Conservation (phyloP, 805 yeast genomes). For the Millerozyma acaciae region DNA sequence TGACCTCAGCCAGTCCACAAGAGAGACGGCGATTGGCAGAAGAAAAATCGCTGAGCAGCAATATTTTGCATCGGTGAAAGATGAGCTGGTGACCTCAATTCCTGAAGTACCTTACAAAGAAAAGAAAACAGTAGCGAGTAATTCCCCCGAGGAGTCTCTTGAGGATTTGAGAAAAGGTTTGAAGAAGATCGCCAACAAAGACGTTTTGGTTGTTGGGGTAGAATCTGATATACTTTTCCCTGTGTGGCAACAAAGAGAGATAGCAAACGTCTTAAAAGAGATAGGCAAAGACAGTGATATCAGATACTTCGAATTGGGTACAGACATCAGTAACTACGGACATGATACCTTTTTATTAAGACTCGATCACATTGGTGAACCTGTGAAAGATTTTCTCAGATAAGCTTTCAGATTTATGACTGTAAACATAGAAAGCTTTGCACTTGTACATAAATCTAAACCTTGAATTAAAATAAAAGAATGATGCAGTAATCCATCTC, state of each 20-base stretch:
- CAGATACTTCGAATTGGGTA: constrained; percentile 69
- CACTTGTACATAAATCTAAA: constrained; percentile 1
- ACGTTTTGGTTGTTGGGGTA: constrained; percentile 82
- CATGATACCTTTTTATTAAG: constrained; percentile 88
- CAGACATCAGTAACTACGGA: constrained; percentile 76
- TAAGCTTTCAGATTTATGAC: background rate
- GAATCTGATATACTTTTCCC: constrained; percentile 90
- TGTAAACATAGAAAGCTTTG: background rate
- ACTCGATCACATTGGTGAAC: constrained; percentile 73
- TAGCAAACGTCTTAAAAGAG: constrained; percentile 53
- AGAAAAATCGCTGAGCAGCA: constrained; percentile 35
- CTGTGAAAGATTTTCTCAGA: constrained; percentile 60
- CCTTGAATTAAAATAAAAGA: too few species aligned
- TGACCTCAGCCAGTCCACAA: constrained; percentile 59
- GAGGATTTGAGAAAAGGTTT: constrained; percentile 67
- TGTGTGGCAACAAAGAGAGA: constrained; percentile 89
- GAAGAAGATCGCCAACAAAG: constrained; percentile 55
- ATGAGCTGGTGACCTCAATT: constrained; percentile 22
- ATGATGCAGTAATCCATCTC: constrained; percentile 3
- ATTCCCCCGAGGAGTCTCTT: constrained; percentile 52
- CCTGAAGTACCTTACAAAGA: constrained; percentile 53
- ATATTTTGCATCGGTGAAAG: constrained; percentile 16
- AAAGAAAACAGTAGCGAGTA: constrained; percentile 43
- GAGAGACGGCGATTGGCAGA: constrained; percentile 39
- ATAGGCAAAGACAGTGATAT: constrained; percentile 30